A percentile compares a stretch with the other conserved stretches of the same genome.
Conservation (phyloP, 2,329 filamentous ascomycete genomes). For the Exophiala sp. region DNA sequence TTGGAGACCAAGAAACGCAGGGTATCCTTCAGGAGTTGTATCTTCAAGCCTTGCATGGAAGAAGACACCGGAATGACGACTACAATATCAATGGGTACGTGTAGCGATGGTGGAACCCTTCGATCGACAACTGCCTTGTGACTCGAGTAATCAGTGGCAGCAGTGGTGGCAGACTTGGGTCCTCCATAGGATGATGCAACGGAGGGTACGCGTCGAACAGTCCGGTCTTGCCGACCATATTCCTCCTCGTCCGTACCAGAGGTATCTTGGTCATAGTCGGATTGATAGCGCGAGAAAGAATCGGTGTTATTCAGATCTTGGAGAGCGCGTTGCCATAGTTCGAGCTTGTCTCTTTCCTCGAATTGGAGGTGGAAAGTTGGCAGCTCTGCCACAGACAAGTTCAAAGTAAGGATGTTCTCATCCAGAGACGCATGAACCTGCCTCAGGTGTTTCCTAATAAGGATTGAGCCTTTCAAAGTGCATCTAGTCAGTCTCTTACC, state of each 20-base stretch:
- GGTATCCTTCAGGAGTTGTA: constrained; percentile 86
- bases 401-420: constrained; percentile 81
- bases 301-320: constrained; percentile 76
- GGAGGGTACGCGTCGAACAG: constrained; percentile 73
- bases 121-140: constrained; percentile 47
- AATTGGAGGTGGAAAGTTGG: constrained; percentile 94
- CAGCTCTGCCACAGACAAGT: constrained; percentile 84
- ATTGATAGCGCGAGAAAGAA: constrained; percentile 53
- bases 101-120: constrained; percentile 55
- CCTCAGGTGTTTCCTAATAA: constrained; percentile 97
- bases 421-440: constrained; percentile 73
- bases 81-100: constrained; percentile 91
- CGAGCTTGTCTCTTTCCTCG: constrained; percentile 75
- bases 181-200: constrained; percentile 78
- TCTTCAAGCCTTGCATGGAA: constrained; percentile 99
- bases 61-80: constrained; percentile 96
- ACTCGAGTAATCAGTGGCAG: constrained; percentile 86
- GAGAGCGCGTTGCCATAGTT: constrained; percentile 84
- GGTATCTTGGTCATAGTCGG: constrained; percentile 75
- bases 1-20: constrained; percentile 87
- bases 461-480: constrained; percentile 92
- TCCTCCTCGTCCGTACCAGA: constrained; percentile 90
- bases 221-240: constrained; percentile 51
- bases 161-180: constrained; percentile 77
- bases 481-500: constrained; percentile 68